These are phyloP conservation scores for Fusarium albosuccineum DNA, from an alignment of 2,329 filamentous ascomycete genomes.

Conservation along the genomic window DNA sequence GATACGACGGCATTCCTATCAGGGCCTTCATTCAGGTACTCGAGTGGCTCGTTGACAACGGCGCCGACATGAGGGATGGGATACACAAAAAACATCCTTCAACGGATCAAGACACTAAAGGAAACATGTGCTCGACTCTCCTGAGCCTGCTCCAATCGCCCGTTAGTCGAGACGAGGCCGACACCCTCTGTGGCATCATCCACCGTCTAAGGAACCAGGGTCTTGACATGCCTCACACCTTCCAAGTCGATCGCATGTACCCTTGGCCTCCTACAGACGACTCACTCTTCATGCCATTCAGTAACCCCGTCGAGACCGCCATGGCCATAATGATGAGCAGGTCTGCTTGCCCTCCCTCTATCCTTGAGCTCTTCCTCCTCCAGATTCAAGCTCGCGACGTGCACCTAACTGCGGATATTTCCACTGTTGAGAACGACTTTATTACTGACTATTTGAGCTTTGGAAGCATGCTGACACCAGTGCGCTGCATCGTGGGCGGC, in stretches of 20 bases:
- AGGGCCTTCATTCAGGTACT: neutral
- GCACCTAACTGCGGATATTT: neutral
- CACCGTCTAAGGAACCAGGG: neutral
- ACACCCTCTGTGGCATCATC: neutral
- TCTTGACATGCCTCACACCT: neutral
- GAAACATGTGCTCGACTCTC: neutral
- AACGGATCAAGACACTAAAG: too few relatives aligned
- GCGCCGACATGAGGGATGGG: neutral
- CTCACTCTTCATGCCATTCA: too few relatives aligned
- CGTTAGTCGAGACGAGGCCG: neutral
- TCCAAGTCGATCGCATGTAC: too few relatives aligned
- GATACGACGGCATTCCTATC: too few relatives aligned
- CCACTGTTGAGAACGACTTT: neutral
- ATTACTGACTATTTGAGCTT: neutral
- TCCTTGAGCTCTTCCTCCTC: slow-evolving; percentile 9
- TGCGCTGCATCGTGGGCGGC: rapidly evolving
- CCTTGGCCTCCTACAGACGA: too few relatives aligned
- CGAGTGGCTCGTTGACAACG: neutral
- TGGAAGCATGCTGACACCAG: neutral
- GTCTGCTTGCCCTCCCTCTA: neutral
- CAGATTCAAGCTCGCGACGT: neutral
- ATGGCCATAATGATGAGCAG: neutral
- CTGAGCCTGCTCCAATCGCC: neutral
- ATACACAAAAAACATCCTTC: neutral
- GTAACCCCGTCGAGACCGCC: too few relatives aligned